Base-by-base conservation (phyloP, 306 rosid genomes). In the Morella rubra region DNA sequence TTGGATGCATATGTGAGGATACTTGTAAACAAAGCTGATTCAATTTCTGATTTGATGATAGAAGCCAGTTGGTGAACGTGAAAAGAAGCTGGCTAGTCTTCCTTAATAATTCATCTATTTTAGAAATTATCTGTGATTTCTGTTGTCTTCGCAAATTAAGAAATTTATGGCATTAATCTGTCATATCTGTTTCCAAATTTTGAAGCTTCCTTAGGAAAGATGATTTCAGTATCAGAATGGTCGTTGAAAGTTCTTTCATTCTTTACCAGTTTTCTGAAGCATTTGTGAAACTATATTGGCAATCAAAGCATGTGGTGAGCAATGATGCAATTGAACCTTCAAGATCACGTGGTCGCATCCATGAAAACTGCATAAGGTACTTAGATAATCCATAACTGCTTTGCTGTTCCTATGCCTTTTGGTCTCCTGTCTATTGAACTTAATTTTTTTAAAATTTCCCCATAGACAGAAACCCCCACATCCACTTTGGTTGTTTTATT, bases 351-450 rank as follows among this genome's bases (percentile, higher is more conserved):
- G 97, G 89, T 71, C 78, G 82, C 59, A 78, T 86, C 82, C 99
- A 95, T 27, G 99, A 95, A 67, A 95, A 95, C 76, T 90, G 97
- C 87, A 91, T 95, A 49, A 92, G 81, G 99, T 92, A 95, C 22
- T 5, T 79, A 53, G 44, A 76, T 74, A 62, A 65, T 61, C 62
- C 72, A 44, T 11, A 50, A 59, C 58, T 55, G 27, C 13, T 80
- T 68, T 52, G 3, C 18, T 80, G 62, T 62, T 72, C 37, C 68
- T 59, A 24, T n/a, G n/a, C 32, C 51, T 53, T 42, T 64, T 60
- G 51, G 73, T 70, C 45, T 40, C 18, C 37, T 27, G 18, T 79
- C 45, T 49, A 42, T 77, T 53, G 24, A 44, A 74, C 76, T 81
- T 49, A 61, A n/a, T n/a, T 58, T 37, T 76, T 55, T 72, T 55